Percentiles rank a stretch among this genome's conserved stretches.
Evolutionary conservation across 768 basidiomycete species (phyloP).

Genomic region (Kwoniella mangroviensis): DNA sequence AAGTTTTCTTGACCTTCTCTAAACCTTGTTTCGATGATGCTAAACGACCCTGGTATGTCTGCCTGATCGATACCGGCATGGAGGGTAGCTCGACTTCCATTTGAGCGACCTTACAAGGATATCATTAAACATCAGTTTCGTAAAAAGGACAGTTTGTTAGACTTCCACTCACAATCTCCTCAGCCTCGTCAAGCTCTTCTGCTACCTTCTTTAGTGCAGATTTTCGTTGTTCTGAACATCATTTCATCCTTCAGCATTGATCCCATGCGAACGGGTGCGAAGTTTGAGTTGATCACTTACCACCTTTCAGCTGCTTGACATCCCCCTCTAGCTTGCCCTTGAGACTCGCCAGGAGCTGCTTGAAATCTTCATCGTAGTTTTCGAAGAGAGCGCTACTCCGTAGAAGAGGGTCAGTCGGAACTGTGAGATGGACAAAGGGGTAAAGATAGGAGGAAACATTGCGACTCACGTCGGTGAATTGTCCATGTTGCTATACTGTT

Average conservation of each 20-base stretch:
- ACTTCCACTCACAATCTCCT: conserved; percentile 77
- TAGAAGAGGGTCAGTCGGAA: background rate
- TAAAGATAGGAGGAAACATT: background rate
- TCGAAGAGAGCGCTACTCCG: conserved; percentile 56
- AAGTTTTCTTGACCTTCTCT: conserved; percentile 73
- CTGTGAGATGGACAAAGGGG: background rate
- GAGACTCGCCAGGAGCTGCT: conserved; percentile 76
- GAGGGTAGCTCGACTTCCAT: conserved; percentile 99
- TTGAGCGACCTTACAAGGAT: conserved; percentile 69
- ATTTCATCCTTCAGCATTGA: background rate
- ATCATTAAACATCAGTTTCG: too few species aligned
- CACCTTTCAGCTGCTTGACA: conserved; percentile 69
- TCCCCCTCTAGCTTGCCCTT: conserved; percentile 76
- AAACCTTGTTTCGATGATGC: conserved; percentile 76
- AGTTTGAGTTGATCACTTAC: conserved; percentile 60
- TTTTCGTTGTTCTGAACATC: conserved; percentile 73
- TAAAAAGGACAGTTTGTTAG: background rate
- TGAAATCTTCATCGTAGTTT: conserved; percentile 86
- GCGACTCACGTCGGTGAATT: conserved; percentile 55
- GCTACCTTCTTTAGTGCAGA: conserved; percentile 79
- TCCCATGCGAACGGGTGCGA: background rate
- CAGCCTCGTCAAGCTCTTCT: conserved; percentile 96
- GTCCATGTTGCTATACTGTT: conserved; percentile 42
- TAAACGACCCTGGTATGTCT: conserved; percentile 76
- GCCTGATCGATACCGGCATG: conserved; percentile 81